Conservation (phyloP, 768 basidiomycete genomes). For the Xerocomellus dryophilus region DNA sequence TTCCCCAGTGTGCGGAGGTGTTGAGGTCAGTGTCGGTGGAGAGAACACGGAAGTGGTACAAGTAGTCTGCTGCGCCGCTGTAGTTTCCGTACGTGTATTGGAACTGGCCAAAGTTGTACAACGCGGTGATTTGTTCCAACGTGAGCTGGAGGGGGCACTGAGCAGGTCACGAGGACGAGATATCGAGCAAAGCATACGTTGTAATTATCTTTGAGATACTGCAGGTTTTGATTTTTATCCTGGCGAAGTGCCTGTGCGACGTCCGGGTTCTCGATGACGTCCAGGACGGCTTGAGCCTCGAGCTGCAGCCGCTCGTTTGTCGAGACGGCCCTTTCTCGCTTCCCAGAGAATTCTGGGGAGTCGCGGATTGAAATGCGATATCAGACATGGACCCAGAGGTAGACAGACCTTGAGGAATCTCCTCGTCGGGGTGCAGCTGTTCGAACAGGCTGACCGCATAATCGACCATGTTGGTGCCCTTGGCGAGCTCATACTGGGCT, state of each 20-base stretch:
- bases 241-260: slow-evolving; percentile 92
- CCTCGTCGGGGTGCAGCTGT: slow-evolving; percentile 70
- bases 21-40: slow-evolving; percentile 92
- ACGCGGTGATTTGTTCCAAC: slow-evolving; percentile 88
- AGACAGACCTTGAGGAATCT: slow-evolving; percentile 64
- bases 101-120: slow-evolving; percentile 98
- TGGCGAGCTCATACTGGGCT: slow-evolving; percentile 97
- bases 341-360: slow-evolving; percentile 72
- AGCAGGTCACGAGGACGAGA: slow-evolving; percentile 1
- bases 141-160: slow-evolving; percentile 60
- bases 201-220: slow-evolving; percentile 92
- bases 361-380: neutral
- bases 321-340: slow-evolving; percentile 77
- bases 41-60: slow-evolving; percentile 98
- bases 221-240: slow-evolving; percentile 95
- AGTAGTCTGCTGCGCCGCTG: slow-evolving; percentile 92
- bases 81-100: slow-evolving; percentile 99
- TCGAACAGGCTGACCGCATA: slow-evolving; percentile 81
- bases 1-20: slow-evolving; percentile 98
- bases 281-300: slow-evolving; percentile 88
- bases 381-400: neutral
- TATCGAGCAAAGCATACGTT: slow-evolving; percentile 48
- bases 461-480: slow-evolving; percentile 98
- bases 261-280: slow-evolving; percentile 96
- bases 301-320: slow-evolving; percentile 83